A percentile compares a stretch with the other conserved stretches of the same genome.
Evolutionary conservation across 352 stramenopile species (phyloP).

Genomic region (Phytophthora sp.): DNA sequence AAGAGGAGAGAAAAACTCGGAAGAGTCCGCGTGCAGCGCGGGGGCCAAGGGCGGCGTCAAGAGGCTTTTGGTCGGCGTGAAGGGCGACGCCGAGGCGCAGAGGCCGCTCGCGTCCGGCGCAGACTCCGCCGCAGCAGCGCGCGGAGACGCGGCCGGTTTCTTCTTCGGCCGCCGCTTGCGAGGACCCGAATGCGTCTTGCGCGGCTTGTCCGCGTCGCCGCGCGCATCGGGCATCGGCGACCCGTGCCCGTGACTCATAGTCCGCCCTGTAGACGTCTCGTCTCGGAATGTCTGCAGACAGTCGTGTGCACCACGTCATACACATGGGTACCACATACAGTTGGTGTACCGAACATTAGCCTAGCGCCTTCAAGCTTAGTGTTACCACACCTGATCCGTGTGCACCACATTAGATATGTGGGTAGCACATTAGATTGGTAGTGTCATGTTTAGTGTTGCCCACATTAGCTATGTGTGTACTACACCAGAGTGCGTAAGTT

Average conservation of each 20-base stretch:
- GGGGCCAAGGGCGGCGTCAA: neutral
- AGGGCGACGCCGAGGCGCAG: slow-evolving; percentile 42
- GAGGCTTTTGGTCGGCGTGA: slow-evolving; percentile 26
- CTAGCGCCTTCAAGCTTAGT: too few relatives aligned
- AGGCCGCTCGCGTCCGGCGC: slow-evolving; percentile 20
- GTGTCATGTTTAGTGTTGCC: too few relatives aligned
- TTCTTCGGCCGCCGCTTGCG: slow-evolving; percentile 76
- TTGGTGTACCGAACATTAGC: too few relatives aligned
- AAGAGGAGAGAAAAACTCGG: neutral
- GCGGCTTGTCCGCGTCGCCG: neutral
- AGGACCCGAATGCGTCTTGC: slow-evolving; percentile 60
- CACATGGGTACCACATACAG: too few relatives aligned
- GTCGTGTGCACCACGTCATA: too few relatives aligned
- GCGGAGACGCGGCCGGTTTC: slow-evolving; percentile 25
- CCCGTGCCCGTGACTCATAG: slow-evolving; percentile 34
- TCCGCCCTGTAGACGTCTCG: neutral
- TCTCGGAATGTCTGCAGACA: neutral
- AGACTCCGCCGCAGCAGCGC: neutral
- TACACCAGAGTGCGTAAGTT: too few relatives aligned
- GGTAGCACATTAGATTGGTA: too few relatives aligned
- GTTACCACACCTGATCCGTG: too few relatives aligned
- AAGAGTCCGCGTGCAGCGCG: neutral
- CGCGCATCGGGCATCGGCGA: slow-evolving; percentile 18
- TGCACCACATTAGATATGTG: too few relatives aligned
- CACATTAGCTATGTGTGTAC: too few relatives aligned